phyloP scores from a whole-genome alignment of 2,329 filamentous ascomycete genomes.

The Xylaria polymorpha region DNA sequence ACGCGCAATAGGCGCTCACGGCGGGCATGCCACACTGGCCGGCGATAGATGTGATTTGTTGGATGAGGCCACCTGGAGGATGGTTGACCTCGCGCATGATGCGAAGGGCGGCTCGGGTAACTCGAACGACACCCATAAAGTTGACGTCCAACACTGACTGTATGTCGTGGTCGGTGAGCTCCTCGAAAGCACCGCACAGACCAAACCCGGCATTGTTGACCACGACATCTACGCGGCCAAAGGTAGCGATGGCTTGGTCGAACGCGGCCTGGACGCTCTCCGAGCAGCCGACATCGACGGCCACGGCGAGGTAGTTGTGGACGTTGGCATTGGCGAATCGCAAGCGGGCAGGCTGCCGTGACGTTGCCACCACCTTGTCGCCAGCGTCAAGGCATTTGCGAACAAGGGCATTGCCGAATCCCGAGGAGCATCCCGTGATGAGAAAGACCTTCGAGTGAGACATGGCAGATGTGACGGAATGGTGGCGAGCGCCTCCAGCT shows the following conservation, averaged over 20 bases:
- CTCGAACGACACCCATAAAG: conserved; percentile 57
- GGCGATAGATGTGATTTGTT: conserved; percentile 67
- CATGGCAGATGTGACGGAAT: no score
- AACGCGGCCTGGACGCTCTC: no score
- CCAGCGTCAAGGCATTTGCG: no score
- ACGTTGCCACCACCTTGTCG: conserved; percentile 47
- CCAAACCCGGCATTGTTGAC: conserved; percentile 52
- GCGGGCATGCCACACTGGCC: conserved; percentile 53
- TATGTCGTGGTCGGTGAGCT: conserved; percentile 49
- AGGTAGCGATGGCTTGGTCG: conserved; percentile 50
- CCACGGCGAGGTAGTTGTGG: conserved; percentile 62
- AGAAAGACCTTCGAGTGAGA: no score
- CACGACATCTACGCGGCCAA: conserved; percentile 52
- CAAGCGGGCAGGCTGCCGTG: conserved; percentile 57
- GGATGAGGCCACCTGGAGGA: conserved; percentile 60
- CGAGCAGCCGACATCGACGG: no score
- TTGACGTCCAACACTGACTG: conserved; percentile 56
- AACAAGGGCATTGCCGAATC: conserved; percentile 44
- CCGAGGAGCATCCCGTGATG: conserved; percentile 35
- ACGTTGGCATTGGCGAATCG: conserved; percentile 54
- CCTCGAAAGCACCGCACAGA: conserved; percentile 48
- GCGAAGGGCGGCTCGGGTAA: conserved; percentile 54
- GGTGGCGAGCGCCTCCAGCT: no score
- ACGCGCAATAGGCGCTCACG: conserved; percentile 54
- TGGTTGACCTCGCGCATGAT: conserved; percentile 53